Conservation (phyloP, 768 basidiomycete species). For the Leccinum olivaceopallidum region DNA sequence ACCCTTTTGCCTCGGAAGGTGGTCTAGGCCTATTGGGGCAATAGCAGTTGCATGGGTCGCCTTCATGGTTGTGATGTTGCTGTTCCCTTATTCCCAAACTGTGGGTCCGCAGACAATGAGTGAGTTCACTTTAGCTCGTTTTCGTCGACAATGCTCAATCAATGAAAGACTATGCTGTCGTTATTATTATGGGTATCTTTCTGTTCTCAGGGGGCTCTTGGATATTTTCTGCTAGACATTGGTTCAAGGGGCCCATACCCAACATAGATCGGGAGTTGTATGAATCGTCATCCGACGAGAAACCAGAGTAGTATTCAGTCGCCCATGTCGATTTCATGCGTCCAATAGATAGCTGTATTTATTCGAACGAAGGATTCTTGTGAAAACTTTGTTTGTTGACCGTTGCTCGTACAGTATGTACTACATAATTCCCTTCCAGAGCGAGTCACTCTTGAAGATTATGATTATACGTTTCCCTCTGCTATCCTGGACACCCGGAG, state of each 20-base stretch:
- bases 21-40: slow-evolving; percentile 32
- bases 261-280: slow-evolving; percentile 23
- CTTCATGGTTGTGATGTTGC: slow-evolving; percentile 35
- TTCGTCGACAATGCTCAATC: not conserved
- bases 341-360: not conserved
- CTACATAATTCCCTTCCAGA: too few species aligned
- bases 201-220: slow-evolving; percentile 33
- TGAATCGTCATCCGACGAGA: not conserved
- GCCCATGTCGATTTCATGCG: not conserved
- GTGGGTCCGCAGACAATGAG: slow-evolving; percentile 34
- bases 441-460: too few species aligned
- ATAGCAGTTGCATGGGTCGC: slow-evolving; percentile 32
- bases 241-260: slow-evolving; percentile 37
- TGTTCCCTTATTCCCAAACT: slow-evolving; percentile 33
- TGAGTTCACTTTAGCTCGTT: slow-evolving; percentile 17
- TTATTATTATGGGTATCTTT: slow-evolving; percentile 35
- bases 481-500: not conserved
- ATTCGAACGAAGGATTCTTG: not conserved
- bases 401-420: not conserved
- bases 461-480: not conserved
- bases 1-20: slow-evolving; percentile 35
- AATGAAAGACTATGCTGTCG: slow-evolving; percentile 23
- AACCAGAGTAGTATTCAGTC: slow-evolving; percentile 2
- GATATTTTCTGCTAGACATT: slow-evolving; percentile 35
- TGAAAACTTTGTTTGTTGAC: not conserved